These are phyloP conservation scores for Anisodus acutangulus DNA, from an alignment of 257 asterid species.

Conservation along the genomic window DNA sequence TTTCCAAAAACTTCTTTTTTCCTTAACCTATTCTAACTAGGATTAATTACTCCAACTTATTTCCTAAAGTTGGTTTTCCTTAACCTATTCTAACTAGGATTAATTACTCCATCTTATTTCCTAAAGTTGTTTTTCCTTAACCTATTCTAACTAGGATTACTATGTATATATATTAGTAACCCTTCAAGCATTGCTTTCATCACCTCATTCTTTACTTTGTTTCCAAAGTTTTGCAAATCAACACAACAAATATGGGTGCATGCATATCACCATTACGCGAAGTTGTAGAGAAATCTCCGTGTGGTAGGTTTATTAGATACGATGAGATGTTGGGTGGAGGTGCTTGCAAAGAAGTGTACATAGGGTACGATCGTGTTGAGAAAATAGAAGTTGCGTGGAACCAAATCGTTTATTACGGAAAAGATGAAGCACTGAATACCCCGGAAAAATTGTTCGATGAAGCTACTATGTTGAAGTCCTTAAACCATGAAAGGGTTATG, in stretches of 20 bases:
- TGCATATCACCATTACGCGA: not conserved
- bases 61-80: no score
- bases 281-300: not conserved
- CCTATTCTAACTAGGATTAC: not conserved
- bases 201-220: not conserved
- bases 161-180: no score
- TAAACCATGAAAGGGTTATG: slow-evolving; percentile 48
- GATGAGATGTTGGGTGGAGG: not conserved
- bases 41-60: no score
- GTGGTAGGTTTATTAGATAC: not conserved
- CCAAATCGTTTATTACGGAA: not conserved
- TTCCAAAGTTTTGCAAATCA: not conserved
- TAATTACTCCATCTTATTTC: not conserved
- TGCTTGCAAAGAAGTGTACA: slow-evolving; percentile 43
- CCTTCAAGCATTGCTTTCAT: no score
- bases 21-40: no score
- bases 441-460: slow-evolving; percentile 35
- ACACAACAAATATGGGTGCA: not conserved
- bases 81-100: no score
- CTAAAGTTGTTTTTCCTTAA: not conserved
- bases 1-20: no score
- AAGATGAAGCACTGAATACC: not conserved
- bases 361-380: slow-evolving; percentile 40
- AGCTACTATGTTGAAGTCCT: slow-evolving; percentile 40
- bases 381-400: slow-evolving; percentile 50